These are phyloP conservation scores for Phlyctochytrium planicorne DNA, from an alignment of 192 early-diverging fungal genomes.

Conservation along the genomic window DNA sequence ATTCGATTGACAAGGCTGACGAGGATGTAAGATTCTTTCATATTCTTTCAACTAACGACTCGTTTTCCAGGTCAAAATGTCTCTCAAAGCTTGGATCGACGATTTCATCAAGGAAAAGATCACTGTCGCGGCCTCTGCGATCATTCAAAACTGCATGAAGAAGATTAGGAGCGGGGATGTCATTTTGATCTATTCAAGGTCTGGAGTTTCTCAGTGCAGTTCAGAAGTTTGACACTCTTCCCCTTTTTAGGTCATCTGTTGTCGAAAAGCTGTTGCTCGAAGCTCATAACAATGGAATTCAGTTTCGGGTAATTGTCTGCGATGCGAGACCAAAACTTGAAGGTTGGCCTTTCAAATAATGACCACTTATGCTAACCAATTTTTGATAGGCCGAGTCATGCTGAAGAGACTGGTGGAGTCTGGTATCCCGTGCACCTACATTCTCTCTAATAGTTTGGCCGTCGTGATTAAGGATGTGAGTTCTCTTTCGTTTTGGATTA, in stretches of 20 bases:
- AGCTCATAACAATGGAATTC: conserved; percentile 68
- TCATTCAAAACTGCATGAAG: conserved; percentile 75
- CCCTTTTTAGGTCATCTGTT: conserved; percentile 72
- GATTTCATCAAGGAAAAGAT: conserved; percentile 93
- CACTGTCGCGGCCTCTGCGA: conserved; percentile 72
- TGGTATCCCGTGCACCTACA: conserved; percentile 75
- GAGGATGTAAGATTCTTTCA: conserved; percentile 66
- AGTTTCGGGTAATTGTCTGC: conserved; percentile 90
- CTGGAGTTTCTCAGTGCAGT: too few relatives aligned
- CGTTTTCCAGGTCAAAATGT: conserved; percentile 58
- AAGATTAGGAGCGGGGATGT: conserved; percentile 94
- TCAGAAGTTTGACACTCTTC: too few relatives aligned
- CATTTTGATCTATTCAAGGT: conserved; percentile 80
- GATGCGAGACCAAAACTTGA: conserved; percentile 88
- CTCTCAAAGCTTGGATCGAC: conserved; percentile 73
- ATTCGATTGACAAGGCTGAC: conserved; percentile 79
- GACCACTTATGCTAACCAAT: conserved; percentile 4
- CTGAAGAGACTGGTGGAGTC: conserved; percentile 55
- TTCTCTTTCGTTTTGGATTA: neutral
- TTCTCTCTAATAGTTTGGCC: conserved; percentile 64
- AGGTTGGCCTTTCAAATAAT: conserved; percentile 48
- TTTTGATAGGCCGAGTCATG: conserved; percentile 61
- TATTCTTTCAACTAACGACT: conserved; percentile 1
- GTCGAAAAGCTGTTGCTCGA: conserved; percentile 76
- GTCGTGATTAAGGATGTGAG: conserved; percentile 71